Evolutionary conservation across 129 eudicot genomes (phyloP).

Genomic region (Flaveria ramosissima): DNA sequence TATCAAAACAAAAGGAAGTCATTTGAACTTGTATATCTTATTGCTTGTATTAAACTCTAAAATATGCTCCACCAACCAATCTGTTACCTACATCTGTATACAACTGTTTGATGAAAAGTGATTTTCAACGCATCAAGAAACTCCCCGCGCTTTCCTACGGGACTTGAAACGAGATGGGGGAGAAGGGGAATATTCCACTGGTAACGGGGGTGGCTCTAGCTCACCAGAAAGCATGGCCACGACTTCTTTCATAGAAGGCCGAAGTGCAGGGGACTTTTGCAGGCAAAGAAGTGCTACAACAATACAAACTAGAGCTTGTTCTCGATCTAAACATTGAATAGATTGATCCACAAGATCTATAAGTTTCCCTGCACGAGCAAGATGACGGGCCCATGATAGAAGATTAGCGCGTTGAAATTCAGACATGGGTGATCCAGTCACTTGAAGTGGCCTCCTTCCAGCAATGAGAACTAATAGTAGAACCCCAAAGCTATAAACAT

Average conservation of each 20-base stretch:
- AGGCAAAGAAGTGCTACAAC: slow-evolving; percentile 82
- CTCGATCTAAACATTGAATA: slow-evolving; percentile 49
- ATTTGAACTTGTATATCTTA: slow-evolving; percentile 28
- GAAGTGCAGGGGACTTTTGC: slow-evolving; percentile 73
- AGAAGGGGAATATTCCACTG: slow-evolving; percentile 76
- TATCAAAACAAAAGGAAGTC: slow-evolving; percentile 22
- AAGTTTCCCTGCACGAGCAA: slow-evolving; percentile 96
- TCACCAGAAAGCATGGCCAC: slow-evolving; percentile 91
- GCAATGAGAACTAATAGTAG: slow-evolving; percentile 75
- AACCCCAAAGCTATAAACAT: slow-evolving; percentile 87
- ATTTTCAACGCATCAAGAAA: slow-evolving; percentile 13
- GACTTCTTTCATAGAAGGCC: slow-evolving; percentile 98
- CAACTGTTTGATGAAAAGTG: slow-evolving; percentile 22
- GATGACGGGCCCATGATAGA: slow-evolving; percentile 86
- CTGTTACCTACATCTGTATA: slow-evolving; percentile 40
- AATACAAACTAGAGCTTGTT: slow-evolving; percentile 65
- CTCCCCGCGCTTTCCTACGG: slow-evolving; percentile 70
- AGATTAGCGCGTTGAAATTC: slow-evolving; percentile 92
- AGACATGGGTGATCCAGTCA: slow-evolving; percentile 85
- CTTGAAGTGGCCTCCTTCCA: slow-evolving; percentile 91
- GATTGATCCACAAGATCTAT: slow-evolving; percentile 79
- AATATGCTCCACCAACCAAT: slow-evolving; percentile 32
- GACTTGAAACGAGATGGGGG: slow-evolving; percentile 67
- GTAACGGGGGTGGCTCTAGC: slow-evolving; percentile 63
- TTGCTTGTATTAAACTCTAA: slow-evolving; percentile 35